Base-by-base conservation (phyloP, 768 basidiomycete species). In the Auricularia sp. region DNA sequence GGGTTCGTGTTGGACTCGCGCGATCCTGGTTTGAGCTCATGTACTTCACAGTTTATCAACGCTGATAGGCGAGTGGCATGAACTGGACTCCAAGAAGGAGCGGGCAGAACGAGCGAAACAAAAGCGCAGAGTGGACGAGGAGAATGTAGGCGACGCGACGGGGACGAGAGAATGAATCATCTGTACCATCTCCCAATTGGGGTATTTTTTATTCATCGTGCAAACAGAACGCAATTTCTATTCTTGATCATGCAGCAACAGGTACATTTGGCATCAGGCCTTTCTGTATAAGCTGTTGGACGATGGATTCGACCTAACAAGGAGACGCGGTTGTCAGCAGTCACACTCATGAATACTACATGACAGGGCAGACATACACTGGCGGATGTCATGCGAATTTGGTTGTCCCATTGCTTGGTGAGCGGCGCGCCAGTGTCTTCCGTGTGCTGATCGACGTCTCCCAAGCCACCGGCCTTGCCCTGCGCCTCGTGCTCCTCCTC, bases 51-150 rank as follows among this genome's bases (percentile, higher is more conserved):
- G 94, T 63, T 76, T 98, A 65, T 83, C 88, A 13, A 82, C 82
- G 13, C 76, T 97, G 51, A 86, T 92, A 73, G 96, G 97, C 56
- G 97, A 98, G 74, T 98, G 95, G 92, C 97, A 99, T 75, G 97
- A 99, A 75, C 81, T 95, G 67, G 95, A 98, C 74, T 91, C 92
- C 13, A 99, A 98, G 75, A 82, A 87, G 65, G 94, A 98, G 77
- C 83, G 92, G 47, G 76, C 74, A 8, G 69, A 75, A 64, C 67
- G 73, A 64, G 88, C 89, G 65, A 90, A 86, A 77, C 89, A 89
- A 75, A 68, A 65, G 54, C 81, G 85, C 56, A 59, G 34, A 29
- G 56, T 29, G 8, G 56, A 10, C 7, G 56, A 59, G 29, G 56
- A 59, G 16, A 54, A 21, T 16, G 64, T 29, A 11, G 64, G 18